These are phyloP conservation scores for Coniochaeta hoffmannii DNA, from an alignment of 2,329 filamentous ascomycete genomes.

Conservation along the genomic window DNA sequence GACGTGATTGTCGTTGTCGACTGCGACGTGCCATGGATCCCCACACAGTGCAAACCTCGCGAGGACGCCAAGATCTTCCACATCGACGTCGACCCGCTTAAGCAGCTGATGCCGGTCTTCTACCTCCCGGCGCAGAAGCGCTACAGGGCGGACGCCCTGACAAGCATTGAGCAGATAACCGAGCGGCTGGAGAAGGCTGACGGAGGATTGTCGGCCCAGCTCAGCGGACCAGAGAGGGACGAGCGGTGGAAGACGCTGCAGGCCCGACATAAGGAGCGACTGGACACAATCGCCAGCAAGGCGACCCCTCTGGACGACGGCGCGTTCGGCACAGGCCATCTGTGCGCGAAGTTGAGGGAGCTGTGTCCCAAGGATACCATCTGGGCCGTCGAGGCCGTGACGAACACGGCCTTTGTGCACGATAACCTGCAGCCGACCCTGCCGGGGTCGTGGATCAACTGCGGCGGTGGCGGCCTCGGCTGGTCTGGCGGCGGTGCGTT, in stretches of 20 bases:
- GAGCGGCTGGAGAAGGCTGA: conserved; percentile 44
- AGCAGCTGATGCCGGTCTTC: conserved; percentile 66
- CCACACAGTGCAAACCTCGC: conserved; percentile 58
- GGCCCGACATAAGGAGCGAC: conserved; percentile 47
- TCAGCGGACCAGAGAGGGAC: conserved; percentile 26
- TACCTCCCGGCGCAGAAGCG: conserved; percentile 60
- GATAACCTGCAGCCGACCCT: conserved; percentile 59
- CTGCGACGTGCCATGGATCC: conserved; percentile 90
- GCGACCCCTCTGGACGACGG: conserved; percentile 54
- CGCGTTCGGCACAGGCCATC: conserved; percentile 46
- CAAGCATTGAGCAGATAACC: conserved; percentile 62
- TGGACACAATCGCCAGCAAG: conserved; percentile 51
- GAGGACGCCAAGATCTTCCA: conserved; percentile 51
- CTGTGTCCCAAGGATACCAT: conserved; percentile 48
- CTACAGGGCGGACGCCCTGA: conserved; percentile 59
- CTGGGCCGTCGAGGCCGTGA: conserved; percentile 69
- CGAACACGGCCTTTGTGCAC: conserved; percentile 56
- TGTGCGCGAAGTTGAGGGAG: conserved; percentile 27
- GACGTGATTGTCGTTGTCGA: conserved; percentile 82
- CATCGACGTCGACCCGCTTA: conserved; percentile 58
- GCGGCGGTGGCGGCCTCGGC: conserved; percentile 43
- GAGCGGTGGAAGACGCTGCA: conserved; percentile 47
- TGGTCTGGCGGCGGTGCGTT: conserved; percentile 45
- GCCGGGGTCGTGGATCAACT: conserved; percentile 44
- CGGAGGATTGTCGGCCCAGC: conserved; percentile 30